Evolutionary conservation across 2,329 filamentous ascomycete species (phyloP).

Genomic region (Aspergillus niger): DNA sequence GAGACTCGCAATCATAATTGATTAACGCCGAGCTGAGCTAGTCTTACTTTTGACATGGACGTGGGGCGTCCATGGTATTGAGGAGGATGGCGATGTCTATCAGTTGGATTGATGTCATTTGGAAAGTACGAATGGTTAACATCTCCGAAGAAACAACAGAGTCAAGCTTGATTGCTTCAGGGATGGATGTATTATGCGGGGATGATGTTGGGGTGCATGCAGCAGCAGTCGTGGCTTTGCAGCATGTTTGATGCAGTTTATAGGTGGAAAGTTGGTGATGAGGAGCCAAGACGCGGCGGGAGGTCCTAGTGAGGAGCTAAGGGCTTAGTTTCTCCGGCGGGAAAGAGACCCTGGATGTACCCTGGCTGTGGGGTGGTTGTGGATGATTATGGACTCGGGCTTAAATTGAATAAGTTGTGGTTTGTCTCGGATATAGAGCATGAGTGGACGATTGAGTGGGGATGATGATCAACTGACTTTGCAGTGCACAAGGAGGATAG

Average conservation of each 20-base stretch:
- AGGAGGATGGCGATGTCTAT: too few relatives aligned
- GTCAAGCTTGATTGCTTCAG: background rate
- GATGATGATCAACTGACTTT: background rate
- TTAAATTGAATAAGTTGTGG: background rate
- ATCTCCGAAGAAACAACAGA: background rate
- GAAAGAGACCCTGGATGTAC: background rate
- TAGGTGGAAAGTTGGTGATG: slow-evolving; percentile 21
- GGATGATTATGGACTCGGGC: too few relatives aligned
- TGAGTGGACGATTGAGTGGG: background rate
- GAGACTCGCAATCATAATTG: too few relatives aligned
- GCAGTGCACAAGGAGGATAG: background rate
- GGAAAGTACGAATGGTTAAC: too few relatives aligned
- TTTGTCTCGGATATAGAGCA: background rate
- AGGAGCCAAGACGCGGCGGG: slow-evolving; percentile 3
- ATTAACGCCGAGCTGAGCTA: too few relatives aligned
- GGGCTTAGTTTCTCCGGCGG: slow-evolving; percentile 13
- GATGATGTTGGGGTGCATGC: too few relatives aligned
- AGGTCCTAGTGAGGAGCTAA: slow-evolving; percentile 1
- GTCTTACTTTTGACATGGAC: too few relatives aligned
- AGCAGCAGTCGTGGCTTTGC: background rate
- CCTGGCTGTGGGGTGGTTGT: too few relatives aligned
- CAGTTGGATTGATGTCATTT: too few relatives aligned
- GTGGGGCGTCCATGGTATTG: too few relatives aligned
- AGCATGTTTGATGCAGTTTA: slow-evolving; percentile 6
- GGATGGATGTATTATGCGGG: background rate